phyloP scores from a whole-genome alignment of 2,329 filamentous ascomycete genomes.

The Dactylella cylindrospora region DNA sequence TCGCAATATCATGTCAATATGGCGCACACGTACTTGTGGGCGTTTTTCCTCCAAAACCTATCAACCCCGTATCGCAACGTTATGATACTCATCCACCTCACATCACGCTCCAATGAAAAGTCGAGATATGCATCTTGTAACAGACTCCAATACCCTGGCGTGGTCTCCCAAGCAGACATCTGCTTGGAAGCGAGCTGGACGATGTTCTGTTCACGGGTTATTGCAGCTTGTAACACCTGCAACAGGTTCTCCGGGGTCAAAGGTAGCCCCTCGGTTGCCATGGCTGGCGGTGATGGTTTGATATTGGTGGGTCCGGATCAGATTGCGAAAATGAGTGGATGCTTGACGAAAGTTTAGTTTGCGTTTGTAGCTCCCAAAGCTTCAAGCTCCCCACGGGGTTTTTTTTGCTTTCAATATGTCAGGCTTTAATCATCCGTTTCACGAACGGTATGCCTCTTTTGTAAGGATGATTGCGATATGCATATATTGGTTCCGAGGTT shows the following conservation, averaged over 20 bases:
- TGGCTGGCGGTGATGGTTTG: no score
- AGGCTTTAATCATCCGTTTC: no score
- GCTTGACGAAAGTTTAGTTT: no score
- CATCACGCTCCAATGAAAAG: slow-evolving; percentile 70
- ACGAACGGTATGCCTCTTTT: no score
- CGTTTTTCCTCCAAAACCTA: slow-evolving; percentile 84
- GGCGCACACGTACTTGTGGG: slow-evolving; percentile 70
- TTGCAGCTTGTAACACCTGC: slow-evolving; percentile 56
- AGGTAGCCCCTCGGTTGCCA: slow-evolving; percentile 17
- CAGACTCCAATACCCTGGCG: slow-evolving; percentile 56
- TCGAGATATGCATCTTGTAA: slow-evolving; percentile 76
- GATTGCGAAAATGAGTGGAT: no score
- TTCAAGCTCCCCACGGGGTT: no score
- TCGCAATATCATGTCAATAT: no score
- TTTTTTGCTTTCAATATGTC: no score
- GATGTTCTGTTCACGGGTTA: slow-evolving; percentile 56
- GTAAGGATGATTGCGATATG: no score
- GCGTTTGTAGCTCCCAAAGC: no score
- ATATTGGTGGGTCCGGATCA: no score
- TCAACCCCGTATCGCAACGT: slow-evolving; percentile 97
- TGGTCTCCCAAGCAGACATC: slow-evolving; percentile 58
- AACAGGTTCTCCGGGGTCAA: slow-evolving; percentile 55
- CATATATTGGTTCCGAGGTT: no score
- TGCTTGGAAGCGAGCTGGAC: slow-evolving; percentile 59
- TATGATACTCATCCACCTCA: slow-evolving; percentile 87